Evolutionary conservation across 805 yeast genomes (phyloP), one percentile per base, ranked within the genome.

Genomic region (Wickerhamomyces silvicola): DNA sequence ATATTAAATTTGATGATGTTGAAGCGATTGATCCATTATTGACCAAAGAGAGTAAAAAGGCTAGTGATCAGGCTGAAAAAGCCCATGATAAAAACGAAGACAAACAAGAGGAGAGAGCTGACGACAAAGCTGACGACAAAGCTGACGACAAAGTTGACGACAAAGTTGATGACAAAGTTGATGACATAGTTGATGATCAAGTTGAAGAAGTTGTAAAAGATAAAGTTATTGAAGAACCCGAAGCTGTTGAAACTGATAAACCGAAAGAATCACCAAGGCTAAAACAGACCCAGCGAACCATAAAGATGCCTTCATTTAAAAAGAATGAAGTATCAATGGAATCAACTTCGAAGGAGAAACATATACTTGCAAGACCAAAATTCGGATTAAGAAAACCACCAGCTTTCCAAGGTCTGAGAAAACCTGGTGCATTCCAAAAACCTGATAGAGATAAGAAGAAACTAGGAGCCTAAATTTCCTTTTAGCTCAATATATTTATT

Each of bases 401-500:
- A 10, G 37, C 49, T 5, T 48, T 50, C 32, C 30, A 28, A 11
- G 52, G 52, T 2, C 34, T 51, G 7, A 41, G 52, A 22, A 50
- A 50, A 33, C 56, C 56, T 2, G 49, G 54, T 22, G 55, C 55
- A 2, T 51, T 50, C 35, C 47, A 48, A 20, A 45, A 46, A 31
- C 55, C 55, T 7, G 50, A 46, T 24, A 37, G 45, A 15, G 39
- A 37, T 7, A 42, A 46, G 34, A 46, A 42, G 36, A 38, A 26
- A 33, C 37, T 38, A 22, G 45, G 43, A 27, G 46, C 38, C n/a
- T 39, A 32, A 40, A 15, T 22, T 6, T 26, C n/a, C 14, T 27
- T 27, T n/a, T n/a, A n/a, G n/a, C n/a, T n/a, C n/a, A n/a, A n/a
- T n/a, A n/a, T n/a, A n/a, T n/a, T n/a, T n/a, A n/a, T n/a, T n/a